Conservation (phyloP, 768 basidiomycete genomes). For the Porpolomopsis calyptriformis region DNA sequence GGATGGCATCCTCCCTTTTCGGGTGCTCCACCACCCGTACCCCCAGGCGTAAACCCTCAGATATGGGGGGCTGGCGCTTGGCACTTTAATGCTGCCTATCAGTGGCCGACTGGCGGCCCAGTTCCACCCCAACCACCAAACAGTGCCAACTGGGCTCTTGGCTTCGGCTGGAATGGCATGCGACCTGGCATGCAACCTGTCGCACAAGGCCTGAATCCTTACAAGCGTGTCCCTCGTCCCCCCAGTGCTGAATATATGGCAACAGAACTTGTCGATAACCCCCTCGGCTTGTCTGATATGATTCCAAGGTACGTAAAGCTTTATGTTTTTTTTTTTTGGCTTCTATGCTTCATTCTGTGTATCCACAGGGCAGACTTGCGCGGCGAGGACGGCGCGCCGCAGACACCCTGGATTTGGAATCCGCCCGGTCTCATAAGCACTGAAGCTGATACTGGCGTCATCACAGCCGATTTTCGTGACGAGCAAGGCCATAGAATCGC, state of each 20-base stretch:
- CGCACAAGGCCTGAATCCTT: slow-evolving; percentile 46
- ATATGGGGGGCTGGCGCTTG: slow-evolving; percentile 46
- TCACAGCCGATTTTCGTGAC: slow-evolving; percentile 11
- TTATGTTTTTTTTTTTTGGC: too few relatives aligned
- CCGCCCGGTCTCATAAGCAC: slow-evolving; percentile 34
- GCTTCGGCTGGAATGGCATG: slow-evolving; percentile 26
- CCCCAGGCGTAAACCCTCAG: slow-evolving; percentile 35
- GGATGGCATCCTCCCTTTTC: slow-evolving; percentile 25
- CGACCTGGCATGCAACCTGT: slow-evolving; percentile 11
- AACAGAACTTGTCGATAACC: slow-evolving; percentile 47
- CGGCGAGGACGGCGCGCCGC: slow-evolving; percentile 26
- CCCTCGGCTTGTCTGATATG: slow-evolving; percentile 56
- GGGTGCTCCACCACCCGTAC: slow-evolving; percentile 46
- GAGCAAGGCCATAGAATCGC: slow-evolving; percentile 9
- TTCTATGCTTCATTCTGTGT: too few relatives aligned
- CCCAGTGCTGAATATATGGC: slow-evolving; percentile 60
- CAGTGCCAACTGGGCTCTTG: slow-evolving; percentile 28
- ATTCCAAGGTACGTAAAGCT: slow-evolving; percentile 54
- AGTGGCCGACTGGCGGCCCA: slow-evolving; percentile 18
- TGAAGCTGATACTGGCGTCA: slow-evolving; percentile 13
- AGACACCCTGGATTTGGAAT: slow-evolving; percentile 73
- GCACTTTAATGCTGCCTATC: slow-evolving; percentile 38
- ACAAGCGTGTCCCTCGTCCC: slow-evolving; percentile 50
- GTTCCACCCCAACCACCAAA: slow-evolving; percentile 10
- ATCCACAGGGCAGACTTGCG: slow-evolving; percentile 28